These are phyloP conservation scores for Onygenales sp. DNA, from an alignment of 2,329 filamentous ascomycete genomes.

Conservation along the genomic window DNA sequence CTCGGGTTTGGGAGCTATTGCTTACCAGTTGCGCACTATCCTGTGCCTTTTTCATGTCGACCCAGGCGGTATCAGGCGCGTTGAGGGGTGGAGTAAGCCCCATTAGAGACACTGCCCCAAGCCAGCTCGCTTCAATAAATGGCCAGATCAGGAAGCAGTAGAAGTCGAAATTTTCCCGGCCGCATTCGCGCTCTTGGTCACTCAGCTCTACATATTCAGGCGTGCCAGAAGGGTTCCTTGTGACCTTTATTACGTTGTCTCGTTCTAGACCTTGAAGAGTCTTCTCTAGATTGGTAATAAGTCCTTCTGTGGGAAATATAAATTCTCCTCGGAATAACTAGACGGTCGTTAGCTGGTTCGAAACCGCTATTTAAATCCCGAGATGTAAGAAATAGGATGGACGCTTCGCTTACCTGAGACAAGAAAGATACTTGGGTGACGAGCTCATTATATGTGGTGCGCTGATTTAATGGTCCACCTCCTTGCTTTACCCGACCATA, in stretches of 20 bases:
- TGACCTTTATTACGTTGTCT: conserved; percentile 66
- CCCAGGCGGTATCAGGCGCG: conserved; percentile 58
- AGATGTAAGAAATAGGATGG: neutral
- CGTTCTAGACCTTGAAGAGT: conserved; percentile 68
- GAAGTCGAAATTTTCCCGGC: conserved; percentile 93
- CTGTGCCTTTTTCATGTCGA: conserved; percentile 68
- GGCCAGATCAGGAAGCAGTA: conserved; percentile 99
- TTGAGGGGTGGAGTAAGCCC: conserved; percentile 64
- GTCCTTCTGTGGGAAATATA: conserved; percentile 83
- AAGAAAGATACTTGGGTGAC: conserved; percentile 76
- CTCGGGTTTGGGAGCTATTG: conserved; percentile 6
- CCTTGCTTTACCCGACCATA: conserved; percentile 87
- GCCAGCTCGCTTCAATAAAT: conserved; percentile 90
- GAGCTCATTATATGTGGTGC: conserved; percentile 65
- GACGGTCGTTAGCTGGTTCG: conserved; percentile 7
- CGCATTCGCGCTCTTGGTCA: conserved; percentile 62
- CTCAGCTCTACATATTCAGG: conserved; percentile 65
- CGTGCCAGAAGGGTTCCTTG: conserved; percentile 43
- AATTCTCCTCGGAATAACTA: conserved; percentile 91
- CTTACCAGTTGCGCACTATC: conserved; percentile 70
- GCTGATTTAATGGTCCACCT: conserved; percentile 71
- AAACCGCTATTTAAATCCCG: neutral
- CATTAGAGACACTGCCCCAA: conserved; percentile 79
- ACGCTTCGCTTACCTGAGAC: conserved; percentile 45
- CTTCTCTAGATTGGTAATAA: conserved; percentile 69